Base-by-base conservation (phyloP, 768 basidiomycete species). In the Tricholoma terreum region DNA sequence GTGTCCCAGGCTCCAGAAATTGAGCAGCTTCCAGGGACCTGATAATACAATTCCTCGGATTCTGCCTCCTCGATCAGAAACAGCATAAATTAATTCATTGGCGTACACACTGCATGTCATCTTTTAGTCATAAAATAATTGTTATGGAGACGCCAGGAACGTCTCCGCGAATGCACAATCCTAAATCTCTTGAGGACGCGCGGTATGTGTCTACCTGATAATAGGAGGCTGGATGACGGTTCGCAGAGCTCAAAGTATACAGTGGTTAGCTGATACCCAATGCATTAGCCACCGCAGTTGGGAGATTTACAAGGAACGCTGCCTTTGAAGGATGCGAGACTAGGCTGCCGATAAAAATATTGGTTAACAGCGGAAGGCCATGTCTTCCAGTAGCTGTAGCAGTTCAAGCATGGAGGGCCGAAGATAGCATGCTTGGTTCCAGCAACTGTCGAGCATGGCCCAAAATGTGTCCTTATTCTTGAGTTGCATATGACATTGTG, bases 321-420 rank as follows among this genome's bases (percentile, higher is more conserved):
- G 19, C 34, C 34, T 10, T 17, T 19, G 17, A 19, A 4, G 14
- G 8, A 19, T 40, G 8, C 38, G 14, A 19, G 14, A 19, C 7
- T 11, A 42, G 40, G 6, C 21, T 22, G 21, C 9, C 21, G 10
- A 24, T 22, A 21, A 45, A 48, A 48, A 30, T 5, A 48, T 6
- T 27, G 6, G 30, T 48, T 12, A 48, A 48, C 15, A 14, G 7
- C 12, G 27, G 30, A 48, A 48, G 6, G 27, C 57, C 61, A 74
- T 57, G 43, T 61, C 63, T 58, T 73, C 72, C 49, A 77, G 56
- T 14, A 70, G 65, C 9, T 36, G 40, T n/a, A 69, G 50, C 30
- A 79, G 67, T 35, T 77, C 71, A 4, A 64, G 58, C 80, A 83
- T 83, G 21, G 66, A 68, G 6, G 80, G 82, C 19, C 82, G 71